These are phyloP conservation scores for Myrica gale DNA, from an alignment of 306 rosid species.

Conservation along the genomic window DNA sequence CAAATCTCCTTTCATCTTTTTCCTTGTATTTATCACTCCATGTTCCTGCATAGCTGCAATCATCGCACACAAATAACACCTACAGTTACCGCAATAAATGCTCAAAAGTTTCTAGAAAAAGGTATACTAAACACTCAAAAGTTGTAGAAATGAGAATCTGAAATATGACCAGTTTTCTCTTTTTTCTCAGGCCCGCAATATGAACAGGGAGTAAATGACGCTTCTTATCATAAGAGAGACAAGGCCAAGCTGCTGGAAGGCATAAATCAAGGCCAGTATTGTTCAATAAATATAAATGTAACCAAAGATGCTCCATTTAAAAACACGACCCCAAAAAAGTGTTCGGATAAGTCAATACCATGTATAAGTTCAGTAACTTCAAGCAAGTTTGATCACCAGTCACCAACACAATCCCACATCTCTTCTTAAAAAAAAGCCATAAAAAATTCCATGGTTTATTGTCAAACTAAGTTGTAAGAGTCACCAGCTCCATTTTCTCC, in stretches of 20 bases:
- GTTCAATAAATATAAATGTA: neutral
- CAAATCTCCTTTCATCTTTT: slow-evolving; percentile 45
- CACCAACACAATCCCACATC: neutral
- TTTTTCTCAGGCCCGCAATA: too few species aligned
- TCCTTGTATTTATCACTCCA: slow-evolving; percentile 89
- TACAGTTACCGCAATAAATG: neutral
- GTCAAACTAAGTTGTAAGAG: too few species aligned
- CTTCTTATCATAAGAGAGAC: too few species aligned
- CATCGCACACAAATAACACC: slow-evolving; percentile 11
- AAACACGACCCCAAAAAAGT: neutral
- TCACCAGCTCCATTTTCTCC: neutral
- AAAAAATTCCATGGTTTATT: neutral
- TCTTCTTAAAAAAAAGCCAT: neutral
- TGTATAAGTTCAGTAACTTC: neutral
- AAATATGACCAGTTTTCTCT: neutral
- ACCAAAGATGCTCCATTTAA: neutral
- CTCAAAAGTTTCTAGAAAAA: neutral
- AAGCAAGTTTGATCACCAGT: neutral
- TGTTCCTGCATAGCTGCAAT: slow-evolving; percentile 76
- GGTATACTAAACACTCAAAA: neutral
- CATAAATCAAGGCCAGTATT: neutral
- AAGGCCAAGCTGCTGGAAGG: neutral
- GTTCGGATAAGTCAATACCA: neutral
- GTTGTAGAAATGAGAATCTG: neutral
- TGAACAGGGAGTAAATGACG: too few species aligned